Percentiles rank a stretch among this genome's conserved stretches.
These are phyloP conservation scores for Hymenoscyphus infarciens DNA, from an alignment of 2,329 filamentous ascomycete species.

Conservation along the genomic window DNA sequence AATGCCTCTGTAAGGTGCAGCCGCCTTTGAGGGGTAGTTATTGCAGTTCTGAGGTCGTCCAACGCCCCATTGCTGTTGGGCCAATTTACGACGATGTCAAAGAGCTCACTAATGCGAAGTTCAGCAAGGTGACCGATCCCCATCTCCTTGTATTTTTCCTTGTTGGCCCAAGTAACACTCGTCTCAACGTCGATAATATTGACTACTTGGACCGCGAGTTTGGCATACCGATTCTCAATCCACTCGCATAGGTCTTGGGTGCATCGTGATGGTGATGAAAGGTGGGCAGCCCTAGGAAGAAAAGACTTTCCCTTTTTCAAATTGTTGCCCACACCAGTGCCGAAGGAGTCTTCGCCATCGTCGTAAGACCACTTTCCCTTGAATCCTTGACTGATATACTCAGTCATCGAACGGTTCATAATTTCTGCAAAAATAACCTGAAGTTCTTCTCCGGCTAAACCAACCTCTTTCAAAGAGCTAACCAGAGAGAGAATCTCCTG, in stretches of 20 bases:
- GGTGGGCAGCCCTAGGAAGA: slow-evolving; percentile 31
- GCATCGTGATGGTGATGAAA: slow-evolving; percentile 48
- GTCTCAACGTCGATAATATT: slow-evolving; percentile 35
- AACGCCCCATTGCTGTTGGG: slow-evolving; percentile 67
- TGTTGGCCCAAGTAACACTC: slow-evolving; percentile 49
- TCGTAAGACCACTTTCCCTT: slow-evolving; percentile 54
- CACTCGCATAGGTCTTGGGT: slow-evolving; percentile 60
- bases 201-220: slow-evolving; percentile 61
- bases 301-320: slow-evolving; percentile 22
- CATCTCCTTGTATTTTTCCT: slow-evolving; percentile 68
- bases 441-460: slow-evolving; percentile 65
- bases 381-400: slow-evolving; percentile 60
- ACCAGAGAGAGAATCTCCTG: slow-evolving; percentile 54
- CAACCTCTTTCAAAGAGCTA: slow-evolving; percentile 58
- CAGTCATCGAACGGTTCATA: slow-evolving; percentile 62
- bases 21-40: slow-evolving; percentile 65
- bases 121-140: slow-evolving; percentile 65
- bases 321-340: slow-evolving; percentile 4
- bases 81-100: slow-evolving; percentile 77
- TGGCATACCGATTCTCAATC: slow-evolving; percentile 64
- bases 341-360: neutral
- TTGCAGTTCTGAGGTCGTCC: slow-evolving; percentile 68
- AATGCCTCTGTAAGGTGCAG: slow-evolving; percentile 68
- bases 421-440: slow-evolving; percentile 69
- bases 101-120: slow-evolving; percentile 67